These are phyloP conservation scores for Beta corolliflora DNA, from an alignment of 179 eudicot genomes.

Conservation along the genomic window DNA sequence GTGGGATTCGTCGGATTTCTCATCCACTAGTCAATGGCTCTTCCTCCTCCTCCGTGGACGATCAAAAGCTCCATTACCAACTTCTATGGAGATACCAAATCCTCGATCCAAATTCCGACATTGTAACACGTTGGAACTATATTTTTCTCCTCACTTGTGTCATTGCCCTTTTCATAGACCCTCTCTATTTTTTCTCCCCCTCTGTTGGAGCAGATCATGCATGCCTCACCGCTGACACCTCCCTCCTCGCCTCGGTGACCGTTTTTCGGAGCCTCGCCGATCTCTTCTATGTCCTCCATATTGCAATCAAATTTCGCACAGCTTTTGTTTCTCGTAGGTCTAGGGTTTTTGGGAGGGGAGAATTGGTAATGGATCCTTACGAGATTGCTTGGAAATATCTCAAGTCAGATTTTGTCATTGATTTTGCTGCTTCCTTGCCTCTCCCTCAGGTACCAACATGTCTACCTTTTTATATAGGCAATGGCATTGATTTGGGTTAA, in stretches of 20 bases:
- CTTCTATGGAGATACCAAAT: conserved; percentile 44
- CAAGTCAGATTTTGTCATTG: conserved; percentile 40
- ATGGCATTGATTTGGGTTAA: too few relatives aligned
- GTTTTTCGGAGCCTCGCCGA: conserved; percentile 36
- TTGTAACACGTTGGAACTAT: conserved; percentile 43
- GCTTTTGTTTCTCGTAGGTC: conserved; percentile 42
- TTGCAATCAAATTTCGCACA: conserved; percentile 41
- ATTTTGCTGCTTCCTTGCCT: conserved; percentile 46
- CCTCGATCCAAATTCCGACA: conserved; percentile 41
- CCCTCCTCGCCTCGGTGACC: conserved; percentile 32
- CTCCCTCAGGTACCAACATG: conserved; percentile 42
- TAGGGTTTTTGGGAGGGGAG: conserved; percentile 51
- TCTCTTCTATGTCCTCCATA: conserved; percentile 39
- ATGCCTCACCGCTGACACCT: conserved; percentile 29
- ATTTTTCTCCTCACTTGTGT: conserved; percentile 43
- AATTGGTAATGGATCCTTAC: conserved; percentile 46
- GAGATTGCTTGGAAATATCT: conserved; percentile 45
- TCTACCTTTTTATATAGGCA: not conserved
- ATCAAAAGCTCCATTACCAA: conserved; percentile 37
- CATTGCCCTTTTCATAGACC: conserved; percentile 46
- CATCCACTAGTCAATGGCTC: conserved; percentile 31
- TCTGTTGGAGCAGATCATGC: conserved; percentile 29
- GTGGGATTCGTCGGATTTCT: conserved; percentile 32
- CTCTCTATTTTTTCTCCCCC: conserved; percentile 44
- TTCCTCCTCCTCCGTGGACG: conserved; percentile 22